A percentile compares a stretch with the other conserved stretches of the same genome.
Evolutionary conservation across 2,329 filamentous ascomycete species (phyloP).

Genomic region (Dendryphion nanum): DNA sequence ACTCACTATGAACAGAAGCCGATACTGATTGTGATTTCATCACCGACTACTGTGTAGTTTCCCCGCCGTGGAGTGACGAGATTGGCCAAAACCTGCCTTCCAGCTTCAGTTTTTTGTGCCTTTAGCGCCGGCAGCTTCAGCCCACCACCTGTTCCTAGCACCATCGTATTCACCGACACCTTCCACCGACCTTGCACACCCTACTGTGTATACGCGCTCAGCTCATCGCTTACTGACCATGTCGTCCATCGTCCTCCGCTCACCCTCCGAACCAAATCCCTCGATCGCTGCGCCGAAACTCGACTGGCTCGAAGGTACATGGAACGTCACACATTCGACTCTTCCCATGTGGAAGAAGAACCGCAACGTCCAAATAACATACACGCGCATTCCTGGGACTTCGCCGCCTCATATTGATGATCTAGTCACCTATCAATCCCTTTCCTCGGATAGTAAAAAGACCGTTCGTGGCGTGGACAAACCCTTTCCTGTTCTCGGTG

Average conservation of each 20-base stretch:
- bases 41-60: no score
- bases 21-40: no score
- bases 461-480: constrained; percentile 66
- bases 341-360: constrained; percentile 72
- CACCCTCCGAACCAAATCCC: constrained; percentile 20
- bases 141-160: no score
- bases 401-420: constrained; percentile 59
- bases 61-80: no score
- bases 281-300: constrained; percentile 36
- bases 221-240: constrained; percentile 2
- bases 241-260: constrained; percentile 21
- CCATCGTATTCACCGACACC: no score
- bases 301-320: constrained; percentile 29
- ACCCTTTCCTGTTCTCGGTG: constrained; percentile 31
- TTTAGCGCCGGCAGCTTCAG: no score
- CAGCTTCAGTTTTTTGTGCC: no score
- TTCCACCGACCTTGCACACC: no score
- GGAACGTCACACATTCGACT: constrained; percentile 40
- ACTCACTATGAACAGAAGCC: no score
- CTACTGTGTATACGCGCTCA: no score
- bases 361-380: constrained; percentile 78
- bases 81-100: no score
- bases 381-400: constrained; percentile 48
- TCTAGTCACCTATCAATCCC: constrained; percentile 67
- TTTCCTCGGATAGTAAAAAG: constrained; percentile 53